Percentiles rank a stretch among this genome's conserved stretches.
phyloP scores from a whole-genome alignment of 148 eudicot genomes.

The Polygonum maritimum region DNA sequence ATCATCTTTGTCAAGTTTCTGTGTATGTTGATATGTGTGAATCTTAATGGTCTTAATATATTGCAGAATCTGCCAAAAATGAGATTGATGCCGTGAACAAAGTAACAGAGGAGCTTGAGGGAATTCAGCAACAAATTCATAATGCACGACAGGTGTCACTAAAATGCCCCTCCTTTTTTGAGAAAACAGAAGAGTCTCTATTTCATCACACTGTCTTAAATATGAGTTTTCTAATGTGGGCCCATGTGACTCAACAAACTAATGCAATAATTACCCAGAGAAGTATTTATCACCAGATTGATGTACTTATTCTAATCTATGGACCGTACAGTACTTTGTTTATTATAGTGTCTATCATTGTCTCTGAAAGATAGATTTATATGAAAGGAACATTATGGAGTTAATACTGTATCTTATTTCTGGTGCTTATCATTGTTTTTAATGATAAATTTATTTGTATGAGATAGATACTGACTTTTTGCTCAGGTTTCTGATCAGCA shows the following conservation, averaged over 20 bases:
- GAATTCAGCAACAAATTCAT: slow-evolving; percentile 40
- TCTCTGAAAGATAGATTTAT: not conserved
- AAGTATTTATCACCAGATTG: not conserved
- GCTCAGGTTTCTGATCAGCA: not conserved
- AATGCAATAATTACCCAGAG: not conserved
- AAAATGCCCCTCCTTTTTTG: not conserved
- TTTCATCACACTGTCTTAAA: not conserved
- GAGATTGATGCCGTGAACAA: slow-evolving; percentile 50
- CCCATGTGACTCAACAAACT: not conserved
- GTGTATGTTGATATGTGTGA: slow-evolving; percentile 6
- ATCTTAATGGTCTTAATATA: not conserved
- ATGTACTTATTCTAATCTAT: not conserved
- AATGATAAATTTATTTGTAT: not conserved
- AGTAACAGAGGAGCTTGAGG: slow-evolving; percentile 28
- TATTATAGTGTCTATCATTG: not conserved
- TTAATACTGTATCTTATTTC: not conserved
- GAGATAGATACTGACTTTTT: not conserved
- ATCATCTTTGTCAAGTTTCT: slow-evolving; percentile 5
- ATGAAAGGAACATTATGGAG: not conserved
- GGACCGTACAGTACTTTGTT: not conserved
- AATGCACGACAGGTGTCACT: slow-evolving; percentile 41
- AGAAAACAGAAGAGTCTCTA: not conserved
- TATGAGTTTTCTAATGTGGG: not conserved
- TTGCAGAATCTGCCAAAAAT: slow-evolving; percentile 65
- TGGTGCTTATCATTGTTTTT: not conserved